Evolutionary conservation across 2,329 filamentous ascomycete genomes (phyloP), one percentile per base, ranked within the genome.

Genomic region (Fusarium neocosmosporiellum): DNA sequence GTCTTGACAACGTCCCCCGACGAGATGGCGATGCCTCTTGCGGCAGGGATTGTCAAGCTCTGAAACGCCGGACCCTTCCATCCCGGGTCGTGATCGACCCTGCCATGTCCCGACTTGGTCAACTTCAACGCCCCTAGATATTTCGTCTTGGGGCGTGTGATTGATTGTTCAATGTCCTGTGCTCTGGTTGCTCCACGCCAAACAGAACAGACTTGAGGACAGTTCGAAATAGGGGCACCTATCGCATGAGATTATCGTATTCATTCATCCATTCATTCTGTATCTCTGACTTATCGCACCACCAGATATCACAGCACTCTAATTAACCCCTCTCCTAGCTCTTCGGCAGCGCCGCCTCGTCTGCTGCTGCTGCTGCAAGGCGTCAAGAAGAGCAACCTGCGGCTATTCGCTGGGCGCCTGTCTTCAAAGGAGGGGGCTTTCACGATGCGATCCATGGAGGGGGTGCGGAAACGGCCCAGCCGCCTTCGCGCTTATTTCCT

Each of bases 31-130:
- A 70, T 77, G 16, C 78, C 70, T 61, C 66, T 73, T 77, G 33
- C 24, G 73, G 80, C 67, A 80, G 74, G 75, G 80, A 81, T 82
- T 50, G 36, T 71, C 77, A 20, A 34, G 41, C 65, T 78, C 74
- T 82, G 81, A 82, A 82, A 82, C 81, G 76, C 74, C 75, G 72
- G 71, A 62, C 75, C 73, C 75, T 79, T 59, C 75, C 24, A 37
- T 67, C 65, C 66, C 66, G 18, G 64, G 75, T 48, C 68, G 67
- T 74, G 76, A 79, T 80, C 78, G 57, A 63, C 78, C 24, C 41
- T 11, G 39, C 31, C 36, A 36, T 36, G 27, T 37, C 65, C 61
- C 63, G 27, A 61, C 36, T 65, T 33, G 59, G 48, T 27, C 20
- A 18, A 10, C 9, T 27, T 48, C 22, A 10, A 48, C 43, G 22